Conservation (phyloP, 2,329 filamentous ascomycete genomes). For the Alternaria hordeiaustralica region DNA sequence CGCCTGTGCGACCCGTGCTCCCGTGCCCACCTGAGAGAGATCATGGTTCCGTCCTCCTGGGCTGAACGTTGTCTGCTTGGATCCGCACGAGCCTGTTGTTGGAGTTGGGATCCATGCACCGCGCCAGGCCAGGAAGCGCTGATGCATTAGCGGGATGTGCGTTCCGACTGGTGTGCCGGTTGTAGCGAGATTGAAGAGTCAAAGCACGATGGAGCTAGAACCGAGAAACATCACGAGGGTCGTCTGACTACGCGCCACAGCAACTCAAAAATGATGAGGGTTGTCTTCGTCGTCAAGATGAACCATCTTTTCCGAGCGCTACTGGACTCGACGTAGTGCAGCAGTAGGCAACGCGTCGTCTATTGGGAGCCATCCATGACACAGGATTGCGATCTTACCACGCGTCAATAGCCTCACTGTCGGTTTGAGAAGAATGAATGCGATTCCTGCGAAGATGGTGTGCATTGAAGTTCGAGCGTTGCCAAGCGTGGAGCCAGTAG, state of each 20-base stretch:
- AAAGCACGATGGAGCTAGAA: not conserved
- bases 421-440: not conserved
- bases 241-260: not conserved
- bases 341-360: not conserved
- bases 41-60: not conserved
- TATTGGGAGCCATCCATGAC: not conserved
- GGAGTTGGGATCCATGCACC: not conserved
- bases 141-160: not conserved
- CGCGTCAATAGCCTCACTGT: not conserved
- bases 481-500: not conserved
- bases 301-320: not conserved
- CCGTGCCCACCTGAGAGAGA: constrained; percentile 1
- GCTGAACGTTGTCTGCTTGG: not conserved
- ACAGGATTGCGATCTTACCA: not conserved
- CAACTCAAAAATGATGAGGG: not conserved
- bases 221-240: not conserved
- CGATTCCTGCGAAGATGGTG: not conserved
- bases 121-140: not conserved
- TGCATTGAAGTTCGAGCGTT: not conserved
- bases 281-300: not conserved
- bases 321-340: not conserved
- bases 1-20: not conserved
- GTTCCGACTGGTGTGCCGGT: constrained; percentile 3
- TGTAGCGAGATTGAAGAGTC: not conserved
- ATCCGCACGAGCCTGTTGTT: not conserved